Base-by-base conservation (phyloP, 441 rosid genomes). In the Erodium chrysanthum region DNA sequence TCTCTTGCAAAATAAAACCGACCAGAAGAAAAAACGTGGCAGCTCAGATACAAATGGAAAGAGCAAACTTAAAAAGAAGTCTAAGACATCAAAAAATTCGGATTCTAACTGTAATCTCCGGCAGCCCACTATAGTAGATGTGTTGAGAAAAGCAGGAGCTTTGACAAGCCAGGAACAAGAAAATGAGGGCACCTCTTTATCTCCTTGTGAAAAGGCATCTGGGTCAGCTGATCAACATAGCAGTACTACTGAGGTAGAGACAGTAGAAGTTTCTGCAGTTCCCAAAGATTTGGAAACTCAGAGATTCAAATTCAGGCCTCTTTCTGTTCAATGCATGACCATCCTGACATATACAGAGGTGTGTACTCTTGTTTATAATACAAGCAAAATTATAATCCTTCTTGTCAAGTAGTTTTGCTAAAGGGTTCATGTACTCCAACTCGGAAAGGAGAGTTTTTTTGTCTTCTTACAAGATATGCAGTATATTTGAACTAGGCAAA, bases 301-400 rank as follows among this genome's bases (percentile, higher is more conserved):
- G 66, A 85, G 88, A 78, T 86, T 71, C 77, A 91, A 86, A 65
- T 91, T 89, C 84, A 86, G 97, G 86, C 85, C 89, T 66, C 90
- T 91, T 73, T 83, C 46, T 70, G 75, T 73, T 58, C 89, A 79
- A 22, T 87, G 90, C 82, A 81, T 84, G 58, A 75, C 84, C 73
- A 82, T 89, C 79, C 72, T 91, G 81, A 83, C 82, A 56, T 72
- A 82, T 79, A 82, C 87, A 64, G 75, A 84, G 87, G 97, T 91
- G 35, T 42, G 80, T 66, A 50, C 73, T 59, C 75, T 71, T 31
- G 59, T 50, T 23, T 40, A 46, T 15, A 63, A n/a, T 60, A 20
- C 17, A 20, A 22, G 3, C 22, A 46, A 12, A 12, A 58, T n/a
- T 59, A 14, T 59, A 22, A 8, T 71, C 25, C 46, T 23, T 35